Evolutionary conservation across 192 early-diverging fungal genomes (phyloP).

Genomic region (Coemansia sp.): DNA sequence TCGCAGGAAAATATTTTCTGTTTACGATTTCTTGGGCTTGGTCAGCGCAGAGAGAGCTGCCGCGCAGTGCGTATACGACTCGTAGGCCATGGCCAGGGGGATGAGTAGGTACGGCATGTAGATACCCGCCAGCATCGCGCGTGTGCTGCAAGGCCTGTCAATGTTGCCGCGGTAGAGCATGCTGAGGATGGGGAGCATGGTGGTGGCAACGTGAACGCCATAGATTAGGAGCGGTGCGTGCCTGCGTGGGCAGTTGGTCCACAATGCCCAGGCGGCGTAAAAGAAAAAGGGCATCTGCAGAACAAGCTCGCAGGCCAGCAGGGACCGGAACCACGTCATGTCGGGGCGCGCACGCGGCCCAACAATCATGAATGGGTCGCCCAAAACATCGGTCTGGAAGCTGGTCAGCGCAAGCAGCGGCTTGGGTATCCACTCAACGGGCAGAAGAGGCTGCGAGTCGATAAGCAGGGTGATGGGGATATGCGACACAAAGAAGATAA

Average conservation of each 20-base stretch:
- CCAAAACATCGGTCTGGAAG: conserved; percentile 54
- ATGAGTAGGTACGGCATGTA: conserved; percentile 70
- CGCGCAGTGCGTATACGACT: conserved; percentile 28
- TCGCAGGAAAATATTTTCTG: not conserved
- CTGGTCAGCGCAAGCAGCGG: conserved; percentile 32
- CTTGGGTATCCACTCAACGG: conserved; percentile 28
- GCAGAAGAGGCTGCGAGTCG: conserved; percentile 60
- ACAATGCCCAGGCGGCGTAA: conserved; percentile 58
- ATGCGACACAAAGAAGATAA: conserved; percentile 67
- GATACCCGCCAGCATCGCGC: conserved; percentile 48
- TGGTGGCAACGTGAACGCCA: conserved; percentile 71
- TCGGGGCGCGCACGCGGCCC: conserved; percentile 19
- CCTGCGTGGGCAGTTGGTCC: conserved; percentile 30
- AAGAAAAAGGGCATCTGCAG: conserved; percentile 73
- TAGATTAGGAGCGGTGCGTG: conserved; percentile 61
- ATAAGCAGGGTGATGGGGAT: conserved; percentile 67
- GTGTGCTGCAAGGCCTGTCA: conserved; percentile 44
- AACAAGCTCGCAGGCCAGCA: conserved; percentile 60
- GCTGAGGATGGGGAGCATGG: conserved; percentile 59
- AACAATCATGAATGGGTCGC: conserved; percentile 65
- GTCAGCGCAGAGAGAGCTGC: not conserved
- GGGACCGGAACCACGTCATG: conserved; percentile 64
- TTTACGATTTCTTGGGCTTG: conserved; percentile 13
- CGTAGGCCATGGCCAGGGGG: conserved; percentile 57
- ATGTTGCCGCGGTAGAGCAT: conserved; percentile 55